A percentile compares a stretch with the other conserved stretches of the same genome.
Conservation (phyloP, 495 filamentous ascomycete species). For the Barbatosphaeria neglecta region DNA sequence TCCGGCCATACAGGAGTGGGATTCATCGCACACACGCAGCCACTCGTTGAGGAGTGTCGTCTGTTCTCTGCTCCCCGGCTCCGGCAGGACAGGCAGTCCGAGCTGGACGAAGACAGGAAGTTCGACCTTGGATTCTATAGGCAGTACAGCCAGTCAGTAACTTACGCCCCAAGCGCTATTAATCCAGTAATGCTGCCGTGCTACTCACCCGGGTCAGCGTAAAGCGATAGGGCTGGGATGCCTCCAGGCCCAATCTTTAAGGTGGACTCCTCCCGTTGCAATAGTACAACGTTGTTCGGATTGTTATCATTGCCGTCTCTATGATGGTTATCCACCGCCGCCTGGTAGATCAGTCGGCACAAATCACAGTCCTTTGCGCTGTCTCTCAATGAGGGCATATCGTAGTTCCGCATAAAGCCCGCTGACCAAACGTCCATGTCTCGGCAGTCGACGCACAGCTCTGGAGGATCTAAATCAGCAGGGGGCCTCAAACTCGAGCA, state of each 20-base stretch:
- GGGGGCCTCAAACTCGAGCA: not conserved
- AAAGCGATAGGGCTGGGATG: not conserved
- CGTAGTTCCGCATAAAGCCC: not conserved
- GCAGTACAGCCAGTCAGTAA: not conserved
- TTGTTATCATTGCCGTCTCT: not conserved
- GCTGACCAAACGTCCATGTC: not conserved
- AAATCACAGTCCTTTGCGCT: not conserved
- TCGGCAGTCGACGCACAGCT: not conserved
- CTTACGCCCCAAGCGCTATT: not conserved
- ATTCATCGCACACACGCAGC: not conserved
- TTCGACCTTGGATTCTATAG: not conserved
- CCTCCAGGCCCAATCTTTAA: not conserved
- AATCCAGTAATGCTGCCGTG: not conserved
- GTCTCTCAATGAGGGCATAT: not conserved
- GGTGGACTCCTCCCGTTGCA: not conserved
- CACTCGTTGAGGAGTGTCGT: not conserved
- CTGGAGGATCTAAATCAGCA: not conserved
- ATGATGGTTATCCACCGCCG: not conserved
- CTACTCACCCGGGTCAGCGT: not conserved
- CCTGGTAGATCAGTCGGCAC: not conserved
- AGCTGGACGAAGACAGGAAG: not conserved
- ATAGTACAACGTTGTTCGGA: not conserved
- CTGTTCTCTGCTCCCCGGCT: not conserved
- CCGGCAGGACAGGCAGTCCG: not conserved
- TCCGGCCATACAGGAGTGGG: not conserved